phyloP scores from a whole-genome alignment of 2,329 filamentous ascomycete species.

The Ophiostoma quercus region DNA sequence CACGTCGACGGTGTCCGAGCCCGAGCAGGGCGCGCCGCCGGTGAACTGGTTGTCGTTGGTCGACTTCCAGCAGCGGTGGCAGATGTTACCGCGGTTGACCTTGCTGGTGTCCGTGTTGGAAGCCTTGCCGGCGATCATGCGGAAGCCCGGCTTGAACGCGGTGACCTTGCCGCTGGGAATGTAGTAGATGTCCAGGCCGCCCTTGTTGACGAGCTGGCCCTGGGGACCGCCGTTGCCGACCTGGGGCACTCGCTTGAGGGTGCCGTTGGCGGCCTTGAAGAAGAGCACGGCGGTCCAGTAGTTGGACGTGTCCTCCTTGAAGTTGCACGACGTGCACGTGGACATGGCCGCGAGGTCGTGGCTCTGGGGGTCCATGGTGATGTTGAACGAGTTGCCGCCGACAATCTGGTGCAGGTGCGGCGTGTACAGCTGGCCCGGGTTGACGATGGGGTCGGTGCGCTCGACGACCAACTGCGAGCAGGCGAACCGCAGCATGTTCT shows the following conservation, averaged over 20 bases:
- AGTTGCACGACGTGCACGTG: constrained; percentile 42
- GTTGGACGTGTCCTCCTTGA: constrained; percentile 43
- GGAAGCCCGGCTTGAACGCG: constrained; percentile 43
- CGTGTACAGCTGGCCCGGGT: constrained; percentile 42
- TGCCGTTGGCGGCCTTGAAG: constrained; percentile 42
- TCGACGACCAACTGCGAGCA: constrained; percentile 46
- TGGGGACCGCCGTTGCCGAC: constrained; percentile 43
- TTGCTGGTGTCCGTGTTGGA: constrained; percentile 36
- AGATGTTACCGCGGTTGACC: constrained; percentile 36
- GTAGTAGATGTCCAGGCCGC: constrained; percentile 43
- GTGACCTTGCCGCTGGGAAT: constrained; percentile 41
- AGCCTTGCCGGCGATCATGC: constrained; percentile 44
- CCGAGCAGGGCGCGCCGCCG: too few relatives aligned
- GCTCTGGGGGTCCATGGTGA: constrained; percentile 38
- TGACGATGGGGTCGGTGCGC: constrained; percentile 39
- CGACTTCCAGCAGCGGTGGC: constrained; percentile 45
- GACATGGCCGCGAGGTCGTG: constrained; percentile 37
- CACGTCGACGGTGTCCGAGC: too few relatives aligned
- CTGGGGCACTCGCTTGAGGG: constrained; percentile 42
- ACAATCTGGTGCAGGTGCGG: constrained; percentile 46
- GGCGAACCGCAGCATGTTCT: constrained; percentile 44
- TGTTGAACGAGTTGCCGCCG: constrained; percentile 43
- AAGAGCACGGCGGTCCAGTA: constrained; percentile 46
- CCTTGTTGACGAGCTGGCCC: constrained; percentile 41
- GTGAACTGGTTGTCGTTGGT: constrained; percentile 42